These are phyloP conservation scores for Cladosporium sp. DNA, from an alignment of 2,329 filamentous ascomycete genomes.

Conservation along the genomic window DNA sequence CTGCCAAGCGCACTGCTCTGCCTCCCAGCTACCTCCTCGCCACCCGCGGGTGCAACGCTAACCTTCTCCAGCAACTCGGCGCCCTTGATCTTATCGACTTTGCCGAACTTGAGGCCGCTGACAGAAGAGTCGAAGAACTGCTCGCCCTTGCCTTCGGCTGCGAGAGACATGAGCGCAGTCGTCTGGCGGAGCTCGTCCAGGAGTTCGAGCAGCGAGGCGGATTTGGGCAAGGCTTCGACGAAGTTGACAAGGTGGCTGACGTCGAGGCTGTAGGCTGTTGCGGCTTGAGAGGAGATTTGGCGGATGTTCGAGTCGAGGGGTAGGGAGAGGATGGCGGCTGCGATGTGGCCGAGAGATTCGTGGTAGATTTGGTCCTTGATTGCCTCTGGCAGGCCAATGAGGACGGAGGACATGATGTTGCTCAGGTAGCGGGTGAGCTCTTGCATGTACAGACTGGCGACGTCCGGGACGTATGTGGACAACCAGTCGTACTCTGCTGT, in stretches of 20 bases:
- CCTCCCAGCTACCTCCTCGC: neutral
- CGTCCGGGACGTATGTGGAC: constrained; percentile 57
- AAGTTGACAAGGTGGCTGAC: constrained; percentile 80
- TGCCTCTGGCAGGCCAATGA: constrained; percentile 86
- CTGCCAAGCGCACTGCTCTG: constrained; percentile 4
- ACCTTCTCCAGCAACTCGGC: constrained; percentile 86
- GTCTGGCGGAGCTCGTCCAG: constrained; percentile 93
- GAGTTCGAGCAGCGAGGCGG: constrained; percentile 82
- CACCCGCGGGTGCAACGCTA: neutral
- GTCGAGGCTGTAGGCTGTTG: constrained; percentile 75
- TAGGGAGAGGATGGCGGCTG: constrained; percentile 54
- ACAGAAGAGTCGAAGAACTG: constrained; percentile 93
- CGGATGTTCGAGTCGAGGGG: constrained; percentile 75
- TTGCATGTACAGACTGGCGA: constrained; percentile 91
- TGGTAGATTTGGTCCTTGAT: constrained; percentile 99
- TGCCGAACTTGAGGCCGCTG: constrained; percentile 87
- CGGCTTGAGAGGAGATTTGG: constrained; percentile 82
- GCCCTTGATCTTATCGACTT: constrained; percentile 87
- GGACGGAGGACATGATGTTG: constrained; percentile 93
- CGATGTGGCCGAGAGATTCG: constrained; percentile 86
- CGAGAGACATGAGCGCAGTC: constrained; percentile 72
- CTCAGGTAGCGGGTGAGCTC: constrained; percentile 88
- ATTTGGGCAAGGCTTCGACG: constrained; percentile 73
- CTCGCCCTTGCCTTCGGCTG: constrained; percentile 69
- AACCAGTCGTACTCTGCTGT: constrained; percentile 96